Percentiles rank a stretch among this genome's conserved stretches.
Conservation (phyloP, 2,329 filamentous ascomycete genomes). For the Neurospora sp. region DNA sequence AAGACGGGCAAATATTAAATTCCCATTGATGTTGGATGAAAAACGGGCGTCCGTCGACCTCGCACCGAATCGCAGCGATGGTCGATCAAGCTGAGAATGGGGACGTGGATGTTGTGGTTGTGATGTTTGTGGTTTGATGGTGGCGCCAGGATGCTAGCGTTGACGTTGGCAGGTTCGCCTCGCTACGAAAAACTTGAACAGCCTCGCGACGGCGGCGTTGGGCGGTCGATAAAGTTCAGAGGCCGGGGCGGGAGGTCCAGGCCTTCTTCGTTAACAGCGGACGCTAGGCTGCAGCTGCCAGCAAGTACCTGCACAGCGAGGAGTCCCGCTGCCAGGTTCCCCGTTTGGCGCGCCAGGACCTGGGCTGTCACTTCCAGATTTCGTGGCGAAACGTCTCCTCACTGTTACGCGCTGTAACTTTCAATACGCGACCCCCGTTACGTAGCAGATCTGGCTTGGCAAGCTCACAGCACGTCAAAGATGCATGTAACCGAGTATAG, state of each 20-base stretch:
- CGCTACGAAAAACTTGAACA: neutral
- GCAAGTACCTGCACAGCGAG: neutral
- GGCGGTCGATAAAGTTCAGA: neutral
- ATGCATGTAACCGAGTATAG: neutral
- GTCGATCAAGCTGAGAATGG: neutral
- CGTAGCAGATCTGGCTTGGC: neutral
- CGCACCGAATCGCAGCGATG: neutral
- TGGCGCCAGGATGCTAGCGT: constrained; percentile 2
- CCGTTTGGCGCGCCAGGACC: neutral
- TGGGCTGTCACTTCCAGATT: neutral
- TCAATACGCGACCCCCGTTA: neutral
- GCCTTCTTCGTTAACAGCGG: neutral
- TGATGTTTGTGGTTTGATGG: constrained; percentile 1
- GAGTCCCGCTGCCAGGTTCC: neutral
- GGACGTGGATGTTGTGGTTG: neutral
- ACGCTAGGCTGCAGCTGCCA: neutral
- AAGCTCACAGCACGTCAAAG: neutral
- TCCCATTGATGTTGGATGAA: neutral
- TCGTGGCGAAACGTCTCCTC: neutral
- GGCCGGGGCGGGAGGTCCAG: neutral
- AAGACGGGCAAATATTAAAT: neutral
- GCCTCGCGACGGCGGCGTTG: neutral
- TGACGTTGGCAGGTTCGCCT: neutral
- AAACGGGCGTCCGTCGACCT: neutral
- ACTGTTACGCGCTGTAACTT: neutral